Conservation (phyloP, 768 basidiomycete species). For the Lactifluus subvellereus region DNA sequence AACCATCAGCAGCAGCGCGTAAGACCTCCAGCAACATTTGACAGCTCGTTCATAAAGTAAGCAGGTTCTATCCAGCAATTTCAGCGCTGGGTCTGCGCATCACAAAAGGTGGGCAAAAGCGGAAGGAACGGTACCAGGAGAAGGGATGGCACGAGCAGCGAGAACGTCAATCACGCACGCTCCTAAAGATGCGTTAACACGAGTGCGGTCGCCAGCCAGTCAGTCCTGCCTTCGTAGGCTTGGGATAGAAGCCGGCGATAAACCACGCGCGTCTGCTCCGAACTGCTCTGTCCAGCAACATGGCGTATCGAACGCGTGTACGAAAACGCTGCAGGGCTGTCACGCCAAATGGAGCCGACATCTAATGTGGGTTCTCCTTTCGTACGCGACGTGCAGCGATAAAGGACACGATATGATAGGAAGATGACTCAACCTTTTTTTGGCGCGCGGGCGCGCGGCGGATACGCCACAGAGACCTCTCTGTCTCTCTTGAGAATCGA, state of each 20-base stretch:
- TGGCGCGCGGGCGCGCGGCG: background rate
- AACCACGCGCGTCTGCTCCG: conserved; percentile 9
- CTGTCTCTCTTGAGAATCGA: background rate
- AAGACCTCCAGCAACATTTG: background rate
- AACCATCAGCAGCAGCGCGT: background rate
- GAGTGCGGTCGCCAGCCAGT: background rate
- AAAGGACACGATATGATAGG: background rate
- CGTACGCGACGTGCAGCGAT: background rate
- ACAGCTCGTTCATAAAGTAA: background rate
- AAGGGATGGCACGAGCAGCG: background rate
- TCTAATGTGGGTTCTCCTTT: background rate
- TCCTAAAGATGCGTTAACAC: background rate
- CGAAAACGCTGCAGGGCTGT: background rate
- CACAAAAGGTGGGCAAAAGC: background rate
- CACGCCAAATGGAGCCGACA: conserved; percentile 1
- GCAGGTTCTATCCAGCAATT: background rate
- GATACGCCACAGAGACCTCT: background rate
- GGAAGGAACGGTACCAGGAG: too few relatives aligned
- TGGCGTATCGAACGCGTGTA: background rate
- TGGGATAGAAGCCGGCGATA: conserved; percentile 7
- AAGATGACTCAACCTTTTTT: background rate
- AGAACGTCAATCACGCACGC: background rate
- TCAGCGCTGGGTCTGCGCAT: background rate
- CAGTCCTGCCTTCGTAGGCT: background rate
- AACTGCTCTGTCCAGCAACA: background rate